Evolutionary conservation across 306 rosid genomes (phyloP), one percentile per base, ranked within the genome.

Genomic region (Rosa chinensis): DNA sequence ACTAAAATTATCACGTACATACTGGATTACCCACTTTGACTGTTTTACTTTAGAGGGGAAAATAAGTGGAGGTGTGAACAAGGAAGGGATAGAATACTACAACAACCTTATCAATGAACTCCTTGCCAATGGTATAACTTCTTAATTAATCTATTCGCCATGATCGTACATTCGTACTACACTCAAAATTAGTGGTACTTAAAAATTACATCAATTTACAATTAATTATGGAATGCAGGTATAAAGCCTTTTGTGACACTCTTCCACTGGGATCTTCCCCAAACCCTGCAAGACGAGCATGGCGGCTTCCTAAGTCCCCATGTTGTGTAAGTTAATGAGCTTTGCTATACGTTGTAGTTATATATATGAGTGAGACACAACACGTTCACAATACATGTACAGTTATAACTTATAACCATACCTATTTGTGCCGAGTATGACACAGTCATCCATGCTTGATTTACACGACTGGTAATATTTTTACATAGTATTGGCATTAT

Each of bases 211-310:
- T 18, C 18, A 16, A 28, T 4, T 53, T 48, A 53, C 66, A 18
- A 53, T 64, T 5, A 14, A 20, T 10, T 37, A 70, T 2, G 12
- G 28, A 50, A 10, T 75, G 16, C 66, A 90, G 88, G 87, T 55
- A 40, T 90, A 5, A n/a, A 84, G 78, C 91, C 91, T 37, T 79
- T 83, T 68, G 84, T 87, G n/a, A 90, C 94, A 1, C 56, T 90
- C 39, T 89, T 87, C 13, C 93, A 91, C 44, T 87, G 96, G 96
- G 96, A 91, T 53, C 82, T 86, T 74, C 93, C 96, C 0, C 90
- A 91, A 49, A 6, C 84, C 14, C 73, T 91, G 73, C 88, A 89
- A 82, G 90, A 91, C 10, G 90, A 86, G 21, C 89, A 83, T 37
- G 80, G 83, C 14, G 90, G 96, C 25, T 91, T 91, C 63, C 14